phyloP scores from a whole-genome alignment of 179 eudicot species.

The Silene coronaria region DNA sequence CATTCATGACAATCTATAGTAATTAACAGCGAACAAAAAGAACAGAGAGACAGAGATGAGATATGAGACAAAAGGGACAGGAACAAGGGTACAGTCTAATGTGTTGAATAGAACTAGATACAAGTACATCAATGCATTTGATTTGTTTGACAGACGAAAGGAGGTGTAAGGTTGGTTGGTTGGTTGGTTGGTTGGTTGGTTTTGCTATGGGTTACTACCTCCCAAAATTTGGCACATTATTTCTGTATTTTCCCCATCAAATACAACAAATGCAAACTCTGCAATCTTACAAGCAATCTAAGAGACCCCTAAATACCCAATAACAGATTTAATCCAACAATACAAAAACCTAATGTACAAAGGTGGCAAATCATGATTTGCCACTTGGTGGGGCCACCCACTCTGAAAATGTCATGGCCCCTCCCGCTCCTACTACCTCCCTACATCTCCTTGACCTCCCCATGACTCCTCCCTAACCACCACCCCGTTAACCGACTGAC shows the following conservation, averaged over 20 bases:
- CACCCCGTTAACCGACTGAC: slow-evolving; percentile 33
- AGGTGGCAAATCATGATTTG: slow-evolving; percentile 27
- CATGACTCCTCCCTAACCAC: slow-evolving; percentile 51
- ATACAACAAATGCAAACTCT: slow-evolving; percentile 34
- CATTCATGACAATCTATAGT: too few relatives aligned
- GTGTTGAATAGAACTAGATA: not conserved
- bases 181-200: not conserved
- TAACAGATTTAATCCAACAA: slow-evolving; percentile 33
- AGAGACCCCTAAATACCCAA: slow-evolving; percentile 18
- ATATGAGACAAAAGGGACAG: not conserved
- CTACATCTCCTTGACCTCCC: slow-evolving; percentile 54
- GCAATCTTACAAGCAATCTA: slow-evolving; percentile 40
- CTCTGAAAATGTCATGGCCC: too few relatives aligned
- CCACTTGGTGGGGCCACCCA: slow-evolving; percentile 19
- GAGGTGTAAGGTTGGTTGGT: not conserved
- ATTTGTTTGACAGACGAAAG: slow-evolving; percentile 17
- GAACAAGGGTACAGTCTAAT: not conserved
- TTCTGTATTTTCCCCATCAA: slow-evolving; percentile 7
- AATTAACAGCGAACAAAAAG: too few relatives aligned
- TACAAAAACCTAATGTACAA: slow-evolving; percentile 47
- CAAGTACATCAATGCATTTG: slow-evolving; percentile 1
- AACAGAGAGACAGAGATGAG: not conserved
- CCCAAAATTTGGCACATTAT: slow-evolving; percentile 3
- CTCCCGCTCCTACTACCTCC: slow-evolving; percentile 42
- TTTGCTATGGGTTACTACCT: not conserved